Conservation (phyloP, 176 grass and related monocot genomes). For the Ensete ventricosum region DNA sequence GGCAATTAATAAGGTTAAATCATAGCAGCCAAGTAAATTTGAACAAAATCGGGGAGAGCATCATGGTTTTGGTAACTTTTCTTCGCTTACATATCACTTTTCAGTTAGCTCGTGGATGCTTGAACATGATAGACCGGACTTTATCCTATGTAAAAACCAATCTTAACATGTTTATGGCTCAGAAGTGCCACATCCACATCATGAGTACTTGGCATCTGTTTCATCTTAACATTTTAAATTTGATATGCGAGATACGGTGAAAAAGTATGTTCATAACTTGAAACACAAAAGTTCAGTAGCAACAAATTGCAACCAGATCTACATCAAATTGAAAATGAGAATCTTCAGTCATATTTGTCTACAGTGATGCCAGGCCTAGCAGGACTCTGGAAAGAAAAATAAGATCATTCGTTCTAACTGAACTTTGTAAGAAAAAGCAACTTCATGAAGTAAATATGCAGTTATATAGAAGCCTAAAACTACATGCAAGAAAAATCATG, state of each 20-base stretch:
- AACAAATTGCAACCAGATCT: neutral
- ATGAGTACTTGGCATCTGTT: too few species aligned
- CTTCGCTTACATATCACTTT: too few species aligned
- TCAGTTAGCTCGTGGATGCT: neutral
- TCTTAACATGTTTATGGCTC: too few species aligned
- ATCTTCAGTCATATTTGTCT: neutral
- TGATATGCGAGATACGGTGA: too few species aligned
- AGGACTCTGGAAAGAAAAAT: too few species aligned
- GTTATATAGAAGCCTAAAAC: neutral
- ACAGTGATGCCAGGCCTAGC: too few species aligned
- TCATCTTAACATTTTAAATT: too few species aligned
- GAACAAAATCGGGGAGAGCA: too few species aligned
- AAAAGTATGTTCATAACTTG: too few species aligned
- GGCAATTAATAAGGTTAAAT: neutral
- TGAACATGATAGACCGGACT: neutral
- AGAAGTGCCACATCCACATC: too few species aligned
- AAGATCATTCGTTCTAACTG: neutral
- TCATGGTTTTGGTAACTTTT: too few species aligned
- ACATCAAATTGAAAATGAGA: neutral
- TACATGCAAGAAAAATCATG: neutral
- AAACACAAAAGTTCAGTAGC: neutral
- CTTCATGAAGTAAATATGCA: neutral
- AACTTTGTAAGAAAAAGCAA: neutral
- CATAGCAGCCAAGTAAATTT: too few species aligned
- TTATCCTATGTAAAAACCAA: neutral